phyloP scores from a whole-genome alignment of 2,329 filamentous ascomycete genomes.

The Coleophoma eucalyptorum region DNA sequence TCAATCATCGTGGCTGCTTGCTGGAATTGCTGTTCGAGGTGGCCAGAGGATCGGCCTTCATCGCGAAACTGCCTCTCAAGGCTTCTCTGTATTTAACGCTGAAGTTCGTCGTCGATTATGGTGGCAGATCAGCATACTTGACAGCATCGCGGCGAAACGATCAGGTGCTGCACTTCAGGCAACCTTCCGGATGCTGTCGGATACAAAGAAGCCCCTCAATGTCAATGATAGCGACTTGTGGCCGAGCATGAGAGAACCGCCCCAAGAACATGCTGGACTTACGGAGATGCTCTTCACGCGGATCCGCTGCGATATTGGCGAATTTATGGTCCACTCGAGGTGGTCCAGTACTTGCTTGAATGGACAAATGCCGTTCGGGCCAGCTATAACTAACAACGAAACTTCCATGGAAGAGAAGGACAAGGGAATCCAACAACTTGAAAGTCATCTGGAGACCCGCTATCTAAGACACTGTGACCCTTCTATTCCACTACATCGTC shows the following conservation, averaged over 20 bases:
- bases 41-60: slow-evolving; percentile 43
- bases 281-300: slow-evolving; percentile 38
- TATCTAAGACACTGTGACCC: background rate
- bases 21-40: slow-evolving; percentile 39
- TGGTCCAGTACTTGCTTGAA: background rate
- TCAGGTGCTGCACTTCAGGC: slow-evolving; percentile 41
- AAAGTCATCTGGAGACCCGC: slow-evolving; percentile 6
- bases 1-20: slow-evolving; percentile 41
- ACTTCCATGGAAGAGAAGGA: background rate
- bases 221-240: slow-evolving; percentile 47
- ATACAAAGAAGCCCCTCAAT: slow-evolving; percentile 45
- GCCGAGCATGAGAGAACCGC: slow-evolving; percentile 32
- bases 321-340: background rate
- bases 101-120: slow-evolving; percentile 59
- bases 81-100: slow-evolving; percentile 42
- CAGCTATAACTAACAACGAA: background rate
- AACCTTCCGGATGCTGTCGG: slow-evolving; percentile 30
- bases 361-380: background rate
- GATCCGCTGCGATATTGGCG: slow-evolving; percentile 1
- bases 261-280: slow-evolving; percentile 31
- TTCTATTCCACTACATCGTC: background rate
- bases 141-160: slow-evolving; percentile 49
- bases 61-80: slow-evolving; percentile 28
- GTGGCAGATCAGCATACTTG: slow-evolving; percentile 56
- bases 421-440: background rate